These are phyloP conservation scores for Massarina eburnea DNA, from an alignment of 2,329 filamentous ascomycete species.

Conservation along the genomic window DNA sequence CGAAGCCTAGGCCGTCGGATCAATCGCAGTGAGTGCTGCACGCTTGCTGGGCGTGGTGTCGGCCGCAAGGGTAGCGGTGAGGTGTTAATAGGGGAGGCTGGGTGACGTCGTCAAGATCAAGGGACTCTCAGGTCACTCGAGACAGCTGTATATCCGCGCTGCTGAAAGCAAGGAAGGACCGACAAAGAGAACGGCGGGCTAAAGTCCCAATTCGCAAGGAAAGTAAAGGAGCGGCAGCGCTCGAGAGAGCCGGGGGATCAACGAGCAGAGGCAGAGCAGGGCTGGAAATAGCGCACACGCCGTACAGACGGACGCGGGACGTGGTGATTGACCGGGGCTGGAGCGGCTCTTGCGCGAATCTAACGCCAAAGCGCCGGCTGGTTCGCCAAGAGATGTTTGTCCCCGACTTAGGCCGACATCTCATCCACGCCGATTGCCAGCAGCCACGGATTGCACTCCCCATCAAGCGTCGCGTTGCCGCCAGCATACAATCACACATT, in stretches of 20 bases:
- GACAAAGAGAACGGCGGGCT: conserved; percentile 5
- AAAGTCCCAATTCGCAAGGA: conserved; percentile 9
- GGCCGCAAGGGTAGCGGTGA: not conserved
- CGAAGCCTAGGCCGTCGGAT: not conserved
- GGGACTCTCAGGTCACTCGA: not conserved
- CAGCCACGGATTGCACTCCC: not conserved
- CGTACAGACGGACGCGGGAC: conserved; percentile 7
- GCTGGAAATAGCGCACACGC: conserved; percentile 8
- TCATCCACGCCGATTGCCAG: conserved; percentile 16
- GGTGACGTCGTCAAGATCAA: conserved; percentile 30
- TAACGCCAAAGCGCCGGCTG: conserved; percentile 3
- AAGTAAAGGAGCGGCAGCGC: conserved; percentile 33
- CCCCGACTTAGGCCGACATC: not conserved
- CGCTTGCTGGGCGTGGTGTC: not conserved
- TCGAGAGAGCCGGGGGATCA: conserved; percentile 14
- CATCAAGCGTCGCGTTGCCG: conserved; percentile 9
- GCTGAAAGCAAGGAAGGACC: conserved; percentile 3
- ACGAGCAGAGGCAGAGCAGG: conserved; percentile 20
- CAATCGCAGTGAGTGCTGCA: not conserved
- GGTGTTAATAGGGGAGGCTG: conserved; percentile 27
- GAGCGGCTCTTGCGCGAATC: conserved; percentile 8
- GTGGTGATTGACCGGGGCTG: conserved; percentile 8
- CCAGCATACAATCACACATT: conserved; percentile 9
- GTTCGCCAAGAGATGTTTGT: not conserved
- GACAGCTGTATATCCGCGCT: not conserved